Evolutionary conservation across 140 eudicot genomes (phyloP), one percentile per base, ranked within the genome.

Genomic region (Anethum foeniculum): DNA sequence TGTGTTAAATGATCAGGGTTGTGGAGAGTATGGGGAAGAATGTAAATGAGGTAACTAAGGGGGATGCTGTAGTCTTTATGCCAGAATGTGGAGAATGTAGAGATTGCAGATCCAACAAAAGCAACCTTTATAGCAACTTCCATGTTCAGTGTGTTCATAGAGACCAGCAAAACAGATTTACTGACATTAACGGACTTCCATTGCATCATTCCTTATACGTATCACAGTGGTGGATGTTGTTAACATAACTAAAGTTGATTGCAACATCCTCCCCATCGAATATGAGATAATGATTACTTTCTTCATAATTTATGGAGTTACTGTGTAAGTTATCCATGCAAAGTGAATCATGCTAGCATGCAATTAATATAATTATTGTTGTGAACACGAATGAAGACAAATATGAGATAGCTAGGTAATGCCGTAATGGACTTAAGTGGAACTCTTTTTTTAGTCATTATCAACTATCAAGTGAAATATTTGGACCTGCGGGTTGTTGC

Each of bases 351-450:
- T n/a, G n/a, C n/a, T n/a, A n/a, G n/a, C n/a, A n/a, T n/a, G n/a
- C n/a, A n/a, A n/a, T n/a, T n/a, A n/a, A n/a, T n/a, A n/a, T 79
- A 85, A 89, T 91, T 54, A 87, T 91, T 69, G 90, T 91, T 12
- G 88, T 89, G 12, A 93, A 89, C 81, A 71, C 86, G 79, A 89
- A 86, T 85, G 88, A 88, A 41, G 90, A 85, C 49, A 91, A 86
- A 67, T 86, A 82, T 71, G 86, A 90, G 79, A 78, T n/a, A n/a
- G n/a, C n/a, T 75, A 67, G 89, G 91, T 86, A 81, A 56, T 52
- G 44, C 44, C 44, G 44, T 41, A 41, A 14, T 48, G 19, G 43
- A 71, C 64, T 30, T 7, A 39, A 71, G 30, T 15, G 62, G 21
- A 12, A 28, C 52, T 36, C 8, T n/a, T n/a, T 8, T 54, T 77